Conservation (phyloP, 106 monocot genomes). For the Gastrodia elata region DNA sequence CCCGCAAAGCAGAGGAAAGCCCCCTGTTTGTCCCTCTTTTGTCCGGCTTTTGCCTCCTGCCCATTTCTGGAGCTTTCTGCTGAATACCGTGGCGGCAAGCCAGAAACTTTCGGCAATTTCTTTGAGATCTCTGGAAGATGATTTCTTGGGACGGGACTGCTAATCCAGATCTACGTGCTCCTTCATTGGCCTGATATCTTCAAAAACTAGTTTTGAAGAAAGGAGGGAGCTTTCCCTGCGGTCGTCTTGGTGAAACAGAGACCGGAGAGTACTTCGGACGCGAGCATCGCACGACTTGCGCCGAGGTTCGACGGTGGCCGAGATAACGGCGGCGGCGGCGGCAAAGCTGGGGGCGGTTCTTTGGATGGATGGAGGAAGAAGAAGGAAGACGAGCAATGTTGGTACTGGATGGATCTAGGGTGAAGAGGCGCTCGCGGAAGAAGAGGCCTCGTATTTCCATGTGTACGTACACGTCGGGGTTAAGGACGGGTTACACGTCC, state of each 20-base stretch:
- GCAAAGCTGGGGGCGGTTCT: slow-evolving; percentile 44
- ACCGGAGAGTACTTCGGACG: slow-evolving; percentile 30
- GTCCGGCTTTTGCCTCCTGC: slow-evolving; percentile 32
- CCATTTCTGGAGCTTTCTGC: slow-evolving; percentile 77
- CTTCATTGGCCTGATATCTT: slow-evolving; percentile 19
- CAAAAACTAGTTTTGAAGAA: slow-evolving; percentile 3
- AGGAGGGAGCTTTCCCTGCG: too few relatives aligned
- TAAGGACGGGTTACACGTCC: too few relatives aligned
- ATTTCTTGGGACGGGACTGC: slow-evolving; percentile 13
- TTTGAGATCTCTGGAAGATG: slow-evolving; percentile 8
- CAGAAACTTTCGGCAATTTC: slow-evolving; percentile 47
- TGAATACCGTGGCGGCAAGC: slow-evolving; percentile 64
- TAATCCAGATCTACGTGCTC: slow-evolving; percentile 24
- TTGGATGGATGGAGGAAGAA: too few relatives aligned
- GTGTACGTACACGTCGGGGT: too few relatives aligned
- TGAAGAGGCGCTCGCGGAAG: too few relatives aligned
- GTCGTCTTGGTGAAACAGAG: slow-evolving; percentile 38
- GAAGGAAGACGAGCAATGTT: too few relatives aligned
- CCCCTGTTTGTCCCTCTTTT: neutral
- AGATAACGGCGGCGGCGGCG: slow-evolving; percentile 21
- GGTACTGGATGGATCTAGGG: too few relatives aligned
- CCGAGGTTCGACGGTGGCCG: slow-evolving; percentile 46
- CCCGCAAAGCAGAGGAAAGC: neutral
- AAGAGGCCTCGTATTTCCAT: too few relatives aligned
- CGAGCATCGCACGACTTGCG: slow-evolving; percentile 53